phyloP scores from a whole-genome alignment of 805 yeast species.

The Wickerhamomyces xylosicus region DNA sequence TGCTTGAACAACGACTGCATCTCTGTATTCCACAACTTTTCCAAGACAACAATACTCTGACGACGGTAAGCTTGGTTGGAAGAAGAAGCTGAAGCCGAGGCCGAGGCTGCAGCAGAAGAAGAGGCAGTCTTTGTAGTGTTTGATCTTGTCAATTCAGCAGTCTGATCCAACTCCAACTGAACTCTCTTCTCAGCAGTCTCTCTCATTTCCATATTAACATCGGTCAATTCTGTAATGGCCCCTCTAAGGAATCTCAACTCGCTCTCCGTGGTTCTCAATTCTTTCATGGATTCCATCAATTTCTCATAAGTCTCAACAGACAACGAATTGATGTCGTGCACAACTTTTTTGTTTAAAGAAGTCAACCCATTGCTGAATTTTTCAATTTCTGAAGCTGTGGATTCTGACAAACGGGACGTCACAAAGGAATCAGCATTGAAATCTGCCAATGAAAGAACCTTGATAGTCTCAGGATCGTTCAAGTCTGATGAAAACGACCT shows the following conservation, averaged over 20 bases:
- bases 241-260: slow-evolving; percentile 54
- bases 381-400: slow-evolving; percentile 65
- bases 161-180: slow-evolving; percentile 30
- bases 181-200: slow-evolving; percentile 51
- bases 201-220: slow-evolving; percentile 47
- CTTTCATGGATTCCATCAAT: slow-evolving; percentile 47
- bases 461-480: slow-evolving; percentile 18
- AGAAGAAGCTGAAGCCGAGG: slow-evolving; percentile 3
- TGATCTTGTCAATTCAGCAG: slow-evolving; percentile 1
- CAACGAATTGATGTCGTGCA: slow-evolving; percentile 45
- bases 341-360: slow-evolving; percentile 38
- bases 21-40: slow-evolving; percentile 74
- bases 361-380: slow-evolving; percentile 48
- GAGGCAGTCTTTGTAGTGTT: slow-evolving; percentile 10
- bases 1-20: slow-evolving; percentile 61
- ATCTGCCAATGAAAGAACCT: slow-evolving; percentile 26
- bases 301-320: slow-evolving; percentile 55
- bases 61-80: slow-evolving; percentile 3
- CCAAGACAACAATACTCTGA: slow-evolving; percentile 54
- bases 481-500: slow-evolving; percentile 9
- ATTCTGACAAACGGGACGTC: slow-evolving; percentile 41
- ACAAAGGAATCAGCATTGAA: slow-evolving; percentile 42
- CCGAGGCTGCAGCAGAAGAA: background rate
- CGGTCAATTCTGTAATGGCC: slow-evolving; percentile 48
- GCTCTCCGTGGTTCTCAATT: slow-evolving; percentile 51